Percentiles rank a stretch among this genome's conserved stretches.
Conservation (phyloP, 176 grass and related monocot genomes). For the Dactylis glomerata region DNA sequence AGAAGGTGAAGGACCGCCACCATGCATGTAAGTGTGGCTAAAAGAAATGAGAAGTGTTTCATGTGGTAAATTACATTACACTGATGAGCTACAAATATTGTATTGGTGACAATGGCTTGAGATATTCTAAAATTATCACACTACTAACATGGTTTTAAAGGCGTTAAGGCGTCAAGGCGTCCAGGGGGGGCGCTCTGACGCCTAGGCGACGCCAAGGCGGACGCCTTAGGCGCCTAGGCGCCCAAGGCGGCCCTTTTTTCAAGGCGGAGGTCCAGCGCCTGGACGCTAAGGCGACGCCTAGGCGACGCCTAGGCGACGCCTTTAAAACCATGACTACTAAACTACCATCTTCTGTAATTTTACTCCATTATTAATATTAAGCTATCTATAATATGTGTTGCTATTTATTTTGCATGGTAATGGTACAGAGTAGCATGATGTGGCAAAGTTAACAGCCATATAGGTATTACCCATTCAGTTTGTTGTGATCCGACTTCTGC, state of each 20-base stretch:
- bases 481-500: slow-evolving; percentile 17
- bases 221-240: too few species aligned
- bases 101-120: slow-evolving; percentile 13
- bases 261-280: too few species aligned
- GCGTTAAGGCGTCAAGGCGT: too few species aligned
- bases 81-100: neutral
- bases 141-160: too few species aligned
- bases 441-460: slow-evolving; percentile 26
- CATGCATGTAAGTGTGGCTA: slow-evolving; percentile 91
- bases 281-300: too few species aligned
- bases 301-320: too few species aligned
- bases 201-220: too few species aligned
- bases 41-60: neutral
- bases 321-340: too few species aligned
- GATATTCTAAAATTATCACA: neutral
- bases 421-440: slow-evolving; percentile 13
- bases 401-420: slow-evolving; percentile 37
- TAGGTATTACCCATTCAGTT: slow-evolving; percentile 30
- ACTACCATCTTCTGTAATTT: slow-evolving; percentile 5
- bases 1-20: slow-evolving; percentile 96
- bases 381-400: slow-evolving; percentile 19
- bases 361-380: slow-evolving; percentile 12
- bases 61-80: slow-evolving; percentile 4
- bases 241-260: too few species aligned
- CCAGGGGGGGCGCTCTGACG: too few species aligned